Evolutionary conservation across 108 stramenopile genomes (phyloP), one percentile per base, ranked within the genome.

Genomic region (Conticribra weissflogii): DNA sequence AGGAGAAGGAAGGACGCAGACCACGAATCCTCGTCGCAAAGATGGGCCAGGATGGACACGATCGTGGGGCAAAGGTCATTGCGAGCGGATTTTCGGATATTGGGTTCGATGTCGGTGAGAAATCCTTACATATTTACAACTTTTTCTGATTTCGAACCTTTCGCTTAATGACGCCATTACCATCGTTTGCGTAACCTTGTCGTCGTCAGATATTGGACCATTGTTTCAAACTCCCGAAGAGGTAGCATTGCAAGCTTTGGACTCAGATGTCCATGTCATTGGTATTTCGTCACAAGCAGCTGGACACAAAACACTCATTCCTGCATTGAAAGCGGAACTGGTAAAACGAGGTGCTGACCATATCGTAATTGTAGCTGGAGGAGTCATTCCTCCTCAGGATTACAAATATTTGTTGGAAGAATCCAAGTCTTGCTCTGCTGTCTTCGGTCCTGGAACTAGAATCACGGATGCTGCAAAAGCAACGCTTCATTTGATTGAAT

Each of bases 31-130:
- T 99, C 47, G 97, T 99, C 1, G 98, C 98, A 4, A 99, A 99
- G 78, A 98, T 99, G 96, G 98, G 98, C 17, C 96, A 98, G 83
- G 98, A 99, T 74, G 98, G 98, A 12, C 98, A 99, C 72, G 98
- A 99, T 71, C 89, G 98, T 27, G 98, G 98, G 27, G 98, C 97
- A 45, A 98, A 98, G 65, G 97, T 99, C 21, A 97, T 99, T 72
- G 96, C 98, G 47, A 86, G 85, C 76, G 98, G 98, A 4, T 98
- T 99, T 67, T 87, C 90, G 23, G 98, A 99, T 68, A 68, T 99
- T 53, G 98, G 94, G 16, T 98, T 94, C 77, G 98, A 99, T 72
- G 98, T 99, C 16, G 36, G 36, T 41, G 36, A 41, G 36, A 9
- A 9, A 41, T 41, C 12, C 8, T 41, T 41, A 9, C 8, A 9